Conservation (phyloP, 1,284 basidiomycete genomes). For the Boletellus sp. region DNA sequence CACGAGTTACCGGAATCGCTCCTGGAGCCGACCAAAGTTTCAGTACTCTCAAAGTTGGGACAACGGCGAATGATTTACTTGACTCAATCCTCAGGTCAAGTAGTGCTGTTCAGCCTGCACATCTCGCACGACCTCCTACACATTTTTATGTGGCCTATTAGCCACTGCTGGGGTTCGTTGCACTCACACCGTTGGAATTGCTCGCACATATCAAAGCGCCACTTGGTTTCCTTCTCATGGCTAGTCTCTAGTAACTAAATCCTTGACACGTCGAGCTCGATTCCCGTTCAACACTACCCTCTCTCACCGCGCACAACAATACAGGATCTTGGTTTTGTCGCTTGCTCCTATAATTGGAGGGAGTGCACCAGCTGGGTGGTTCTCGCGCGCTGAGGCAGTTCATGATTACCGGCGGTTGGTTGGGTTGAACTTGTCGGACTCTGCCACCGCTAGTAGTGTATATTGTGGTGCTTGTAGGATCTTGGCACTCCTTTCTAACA, state of each 20-base stretch:
- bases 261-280: not conserved
- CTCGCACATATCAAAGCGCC: slow-evolving; percentile 15
- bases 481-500: too few relatives aligned
- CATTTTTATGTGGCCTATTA: slow-evolving; percentile 27
- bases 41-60: slow-evolving; percentile 6
- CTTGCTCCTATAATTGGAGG: not conserved
- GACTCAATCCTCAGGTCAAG: slow-evolving; percentile 27
- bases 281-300: not conserved
- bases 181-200: slow-evolving; percentile 18
- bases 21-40: slow-evolving; percentile 21
- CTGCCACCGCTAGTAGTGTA: too few relatives aligned
- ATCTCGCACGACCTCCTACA: slow-evolving; percentile 11
- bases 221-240: slow-evolving; percentile 18
- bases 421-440: too few relatives aligned
- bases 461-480: too few relatives aligned
- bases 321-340: not conserved
- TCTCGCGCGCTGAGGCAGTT: too few relatives aligned
- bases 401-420: too few relatives aligned
- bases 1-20: slow-evolving; percentile 28
- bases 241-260: slow-evolving; percentile 5
- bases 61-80: slow-evolving; percentile 29
- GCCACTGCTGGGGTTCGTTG: slow-evolving; percentile 23
- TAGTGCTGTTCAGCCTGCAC: not conserved
- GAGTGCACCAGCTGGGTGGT: not conserved
- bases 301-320: not conserved